Base-by-base conservation (phyloP, 768 basidiomycete species). In the Cytidiella melzeri region DNA sequence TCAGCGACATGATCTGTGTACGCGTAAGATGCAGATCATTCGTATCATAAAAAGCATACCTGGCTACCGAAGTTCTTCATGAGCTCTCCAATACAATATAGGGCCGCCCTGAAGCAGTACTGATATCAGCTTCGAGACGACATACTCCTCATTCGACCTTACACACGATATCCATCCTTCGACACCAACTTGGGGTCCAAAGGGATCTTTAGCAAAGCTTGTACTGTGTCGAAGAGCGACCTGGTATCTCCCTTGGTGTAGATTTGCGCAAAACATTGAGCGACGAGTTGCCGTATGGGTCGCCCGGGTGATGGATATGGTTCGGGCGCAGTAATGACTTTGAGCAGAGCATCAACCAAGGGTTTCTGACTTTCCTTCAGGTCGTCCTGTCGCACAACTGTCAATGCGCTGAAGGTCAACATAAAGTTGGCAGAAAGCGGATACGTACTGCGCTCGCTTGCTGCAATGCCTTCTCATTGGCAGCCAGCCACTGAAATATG, bases 1-100 rank as follows among this genome's bases (percentile, higher is more conserved):
- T 86, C 57, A 93, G 87, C 0, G 93, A 96, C 93, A 97, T 95
- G 63, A 93, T 83, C 91, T 98, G 43, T 26, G 20, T 23, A 26
- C n/a, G 27, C 21, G 28, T 43, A 38, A 51, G 37, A 12, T 21
- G 9, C 21, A 21, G 15, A 39, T 13, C 26, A 28, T 28, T n/a
- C 15, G 27, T 28, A n/a, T n/a, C 3, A 20, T 40, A 9, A 44
- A 12, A 13, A 12, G 60, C 83, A 48, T 62, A 88, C 92, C 71
- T 96, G 89, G 4, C 83, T 73, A 4, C 95, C 95, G 61, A 85
- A 89, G 5, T 71, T 72, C 23, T 71, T 77, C 88, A 97, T 97
- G 6, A 97, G 66, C 62, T 95, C 92, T 3, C 92, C 94, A 20
- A 94, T 79, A 52, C 86, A 85, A 53, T 84, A 89, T 61, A 92